Conservation (phyloP, 2,329 filamentous ascomycete genomes). For the Madurella mycetomatis region DNA sequence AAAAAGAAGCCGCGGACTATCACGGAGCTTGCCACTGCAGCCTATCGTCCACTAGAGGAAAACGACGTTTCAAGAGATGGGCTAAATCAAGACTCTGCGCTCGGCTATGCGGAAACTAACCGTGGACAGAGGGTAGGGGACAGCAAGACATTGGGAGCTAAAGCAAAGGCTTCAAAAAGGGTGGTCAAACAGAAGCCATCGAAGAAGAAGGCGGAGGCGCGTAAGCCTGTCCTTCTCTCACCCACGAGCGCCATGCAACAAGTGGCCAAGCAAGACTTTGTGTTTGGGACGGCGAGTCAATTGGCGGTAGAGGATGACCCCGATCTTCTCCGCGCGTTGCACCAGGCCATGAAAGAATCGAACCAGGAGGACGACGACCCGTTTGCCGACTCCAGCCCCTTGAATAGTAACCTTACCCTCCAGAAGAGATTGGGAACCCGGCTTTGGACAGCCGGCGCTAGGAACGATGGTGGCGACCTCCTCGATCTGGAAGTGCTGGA, state of each 20-base stretch:
- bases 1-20: conserved; percentile 73
- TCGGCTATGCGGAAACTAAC: conserved; percentile 43
- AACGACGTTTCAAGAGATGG: conserved; percentile 29
- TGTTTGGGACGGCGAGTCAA: conserved; percentile 86
- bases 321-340: conserved; percentile 57
- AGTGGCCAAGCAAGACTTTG: conserved; percentile 65
- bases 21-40: conserved; percentile 70
- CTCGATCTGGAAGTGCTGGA: conserved; percentile 61
- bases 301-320: conserved; percentile 69
- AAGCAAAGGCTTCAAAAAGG: conserved; percentile 38
- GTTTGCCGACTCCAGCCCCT: conserved; percentile 31
- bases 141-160: conserved; percentile 28
- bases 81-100: conserved; percentile 36
- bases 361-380: conserved; percentile 41
- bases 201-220: conserved; percentile 37
- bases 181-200: conserved; percentile 28
- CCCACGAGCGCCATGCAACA: conserved; percentile 64
- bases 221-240: conserved; percentile 56
- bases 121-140: conserved; percentile 31
- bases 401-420: conserved; percentile 19
- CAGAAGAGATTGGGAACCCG: conserved; percentile 28
- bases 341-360: conserved; percentile 57
- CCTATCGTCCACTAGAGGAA: conserved; percentile 49
- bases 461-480: conserved; percentile 61
- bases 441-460: conserved; percentile 68